Evolutionary conservation across 768 basidiomycete genomes (phyloP).

Genomic region (Pulveroboletus frians): DNA sequence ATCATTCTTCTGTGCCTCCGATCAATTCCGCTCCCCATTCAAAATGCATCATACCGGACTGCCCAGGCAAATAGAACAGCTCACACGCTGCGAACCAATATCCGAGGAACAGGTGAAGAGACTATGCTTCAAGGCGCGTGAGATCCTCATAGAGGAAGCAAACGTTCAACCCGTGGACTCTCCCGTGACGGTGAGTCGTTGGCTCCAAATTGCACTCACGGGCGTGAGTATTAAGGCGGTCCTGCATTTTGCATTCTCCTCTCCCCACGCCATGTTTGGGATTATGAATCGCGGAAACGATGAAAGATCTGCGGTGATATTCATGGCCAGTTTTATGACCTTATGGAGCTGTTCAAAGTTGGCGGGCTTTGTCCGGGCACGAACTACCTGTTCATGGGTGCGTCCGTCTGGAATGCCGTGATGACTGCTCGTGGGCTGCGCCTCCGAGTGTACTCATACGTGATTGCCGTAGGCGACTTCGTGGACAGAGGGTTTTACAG

Average conservation of each 20-base stretch:
- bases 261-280: constrained; percentile 1
- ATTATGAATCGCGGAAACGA: constrained; percentile 5
- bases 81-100: constrained; percentile 90
- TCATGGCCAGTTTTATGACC: constrained; percentile 94
- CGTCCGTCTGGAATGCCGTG: constrained; percentile 20
- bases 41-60: constrained; percentile 11
- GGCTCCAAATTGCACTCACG: not conserved
- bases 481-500: constrained; percentile 97
- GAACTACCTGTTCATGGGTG: constrained; percentile 96
- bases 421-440: constrained; percentile 4
- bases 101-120: constrained; percentile 94
- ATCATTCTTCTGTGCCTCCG: constrained; percentile 23
- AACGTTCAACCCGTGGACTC: constrained; percentile 96
- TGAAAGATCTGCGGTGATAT: constrained; percentile 88
- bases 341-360: constrained; percentile 92
- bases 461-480: constrained; percentile 70
- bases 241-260: not conserved
- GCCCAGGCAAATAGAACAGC: constrained; percentile 87
- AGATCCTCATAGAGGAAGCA: constrained; percentile 95
- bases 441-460: constrained; percentile 7
- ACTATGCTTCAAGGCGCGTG: constrained; percentile 91
- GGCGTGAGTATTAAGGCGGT: constrained; percentile 1
- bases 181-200: constrained; percentile 77
- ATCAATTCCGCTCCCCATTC: constrained; percentile 19
- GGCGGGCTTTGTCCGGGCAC: constrained; percentile 91